Base-by-base conservation (phyloP, 495 filamentous ascomycete species). In the Tuber magnatum region DNA sequence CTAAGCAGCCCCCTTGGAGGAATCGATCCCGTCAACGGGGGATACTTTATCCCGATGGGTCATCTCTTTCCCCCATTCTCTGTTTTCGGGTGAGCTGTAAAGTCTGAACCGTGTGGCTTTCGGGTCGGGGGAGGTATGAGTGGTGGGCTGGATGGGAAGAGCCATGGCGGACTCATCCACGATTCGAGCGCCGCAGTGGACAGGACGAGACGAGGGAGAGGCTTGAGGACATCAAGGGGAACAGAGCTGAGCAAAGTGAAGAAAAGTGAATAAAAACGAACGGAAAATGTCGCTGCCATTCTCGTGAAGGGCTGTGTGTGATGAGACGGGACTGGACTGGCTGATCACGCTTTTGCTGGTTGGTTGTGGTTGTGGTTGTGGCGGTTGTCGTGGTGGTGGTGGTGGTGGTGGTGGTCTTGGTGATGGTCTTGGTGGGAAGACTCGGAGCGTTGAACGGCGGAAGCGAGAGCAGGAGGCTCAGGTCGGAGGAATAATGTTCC, bases 401-500 rank as follows among this genome's bases (percentile, higher is more conserved):
- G 51, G 20, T 48, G 46, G 22, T 48, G 3, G 51, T 56, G 51
- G 51, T 56, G 7, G 28, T 61, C n/a, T 1, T 32, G 56, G 28
- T 65, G n/a, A 12, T 65, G 56, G 24, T 56, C 22, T 7, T 56
- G 24, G 28, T 16, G 56, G 56, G 28, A 32, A 28, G 5, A 20
- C 56, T 65, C 14, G 56, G 56, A 65, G 56, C 12, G 56, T 65
- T 65, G 6, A 65, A 65, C 56, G 32, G n/a, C n/a, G n/a, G n/a
- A 28, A 10, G 51, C 1, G 51, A 35, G 56, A 65, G 32, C 28
- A 20, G 18, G 56, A 65, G 56, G 56, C 56, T 65, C 56, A 20
- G 32, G 56, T 65, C 56, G 56, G 56, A 16, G 56, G 56, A 65
- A 65, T 65, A 65, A 65, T 65, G 28, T 65, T 65, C 56, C 56